phyloP scores from a whole-genome alignment of 768 basidiomycete species.

The Paxillus rubicundulus region DNA sequence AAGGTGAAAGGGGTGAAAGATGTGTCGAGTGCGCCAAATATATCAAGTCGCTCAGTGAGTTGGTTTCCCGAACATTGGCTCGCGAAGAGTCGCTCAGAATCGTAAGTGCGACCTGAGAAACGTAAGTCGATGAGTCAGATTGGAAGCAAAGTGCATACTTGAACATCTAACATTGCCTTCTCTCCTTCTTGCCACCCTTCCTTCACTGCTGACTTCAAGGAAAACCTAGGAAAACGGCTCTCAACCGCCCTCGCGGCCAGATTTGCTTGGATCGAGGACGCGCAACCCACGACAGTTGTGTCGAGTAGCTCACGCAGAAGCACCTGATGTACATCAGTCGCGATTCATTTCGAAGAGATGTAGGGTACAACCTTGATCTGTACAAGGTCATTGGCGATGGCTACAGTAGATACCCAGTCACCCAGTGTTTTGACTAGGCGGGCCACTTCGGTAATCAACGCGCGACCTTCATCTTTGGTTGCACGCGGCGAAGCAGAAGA shows the following conservation, averaged over 20 bases:
- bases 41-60: constrained; percentile 29
- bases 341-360: neutral
- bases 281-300: constrained; percentile 33
- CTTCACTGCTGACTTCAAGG: constrained; percentile 30
- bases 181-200: constrained; percentile 43
- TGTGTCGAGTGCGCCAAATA: constrained; percentile 23
- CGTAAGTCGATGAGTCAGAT: neutral
- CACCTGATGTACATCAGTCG: constrained; percentile 19
- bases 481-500: constrained; percentile 13
- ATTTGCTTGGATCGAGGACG: constrained; percentile 39
- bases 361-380: constrained; percentile 20
- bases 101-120: constrained; percentile 31
- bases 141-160: constrained; percentile 35
- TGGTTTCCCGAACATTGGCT: constrained; percentile 10
- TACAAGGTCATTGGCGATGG: neutral
- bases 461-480: constrained; percentile 17
- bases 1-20: constrained; percentile 12
- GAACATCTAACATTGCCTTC: constrained; percentile 31
- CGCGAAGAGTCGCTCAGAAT: constrained; percentile 25
- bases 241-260: constrained; percentile 49
- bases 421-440: constrained; percentile 12
- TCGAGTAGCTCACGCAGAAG: constrained; percentile 35
- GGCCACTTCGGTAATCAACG: constrained; percentile 17
- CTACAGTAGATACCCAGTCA: constrained; percentile 13
- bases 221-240: constrained; percentile 43